phyloP scores from a whole-genome alignment of 2,329 filamentous ascomycete species.

The Stachybotrys echinatus region DNA sequence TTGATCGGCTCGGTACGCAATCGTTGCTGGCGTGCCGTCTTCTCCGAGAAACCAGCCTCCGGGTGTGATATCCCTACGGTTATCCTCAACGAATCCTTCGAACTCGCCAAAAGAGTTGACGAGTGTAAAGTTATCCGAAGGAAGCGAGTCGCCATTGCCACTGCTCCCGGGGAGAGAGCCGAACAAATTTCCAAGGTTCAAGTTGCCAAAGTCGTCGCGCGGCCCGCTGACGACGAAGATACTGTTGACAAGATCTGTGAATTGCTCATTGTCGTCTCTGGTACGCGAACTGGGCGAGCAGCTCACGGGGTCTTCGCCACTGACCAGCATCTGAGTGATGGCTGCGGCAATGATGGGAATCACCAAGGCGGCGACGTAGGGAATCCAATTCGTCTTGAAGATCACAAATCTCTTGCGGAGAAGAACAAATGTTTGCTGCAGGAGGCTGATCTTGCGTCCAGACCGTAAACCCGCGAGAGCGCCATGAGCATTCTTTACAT shows the following conservation, averaged over 20 bases:
- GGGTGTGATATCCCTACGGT: conserved; percentile 63
- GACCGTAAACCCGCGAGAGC: conserved; percentile 30
- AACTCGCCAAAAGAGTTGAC: conserved; percentile 57
- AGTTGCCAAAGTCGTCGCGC: conserved; percentile 9
- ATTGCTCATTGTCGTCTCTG: conserved; percentile 7
- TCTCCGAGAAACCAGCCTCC: conserved; percentile 73
- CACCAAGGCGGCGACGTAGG: conserved; percentile 66
- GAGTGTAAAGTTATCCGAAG: conserved; percentile 7
- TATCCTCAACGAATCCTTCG: conserved; percentile 53
- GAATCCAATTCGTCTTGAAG: conserved; percentile 51
- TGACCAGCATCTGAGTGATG: conserved; percentile 67
- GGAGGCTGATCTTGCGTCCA: conserved; percentile 53
- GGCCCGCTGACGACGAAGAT: conserved; percentile 16
- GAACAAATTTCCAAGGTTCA: conserved; percentile 6
- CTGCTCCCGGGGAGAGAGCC: conserved; percentile 8
- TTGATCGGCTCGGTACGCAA: conserved; percentile 63
- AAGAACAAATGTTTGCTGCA: conserved; percentile 55
- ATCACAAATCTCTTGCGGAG: conserved; percentile 62
- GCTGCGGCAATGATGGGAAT: conserved; percentile 72
- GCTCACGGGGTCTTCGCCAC: conserved; percentile 40
- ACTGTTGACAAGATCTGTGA: conserved; percentile 12
- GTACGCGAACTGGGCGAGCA: conserved; percentile 31
- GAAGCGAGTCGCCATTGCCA: background rate
- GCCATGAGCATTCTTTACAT: background rate
- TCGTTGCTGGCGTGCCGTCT: conserved; percentile 48